Percentiles rank a stretch among this genome's conserved stretches.
Conservation (phyloP, 768 basidiomycete genomes). For the Trametes maxima region DNA sequence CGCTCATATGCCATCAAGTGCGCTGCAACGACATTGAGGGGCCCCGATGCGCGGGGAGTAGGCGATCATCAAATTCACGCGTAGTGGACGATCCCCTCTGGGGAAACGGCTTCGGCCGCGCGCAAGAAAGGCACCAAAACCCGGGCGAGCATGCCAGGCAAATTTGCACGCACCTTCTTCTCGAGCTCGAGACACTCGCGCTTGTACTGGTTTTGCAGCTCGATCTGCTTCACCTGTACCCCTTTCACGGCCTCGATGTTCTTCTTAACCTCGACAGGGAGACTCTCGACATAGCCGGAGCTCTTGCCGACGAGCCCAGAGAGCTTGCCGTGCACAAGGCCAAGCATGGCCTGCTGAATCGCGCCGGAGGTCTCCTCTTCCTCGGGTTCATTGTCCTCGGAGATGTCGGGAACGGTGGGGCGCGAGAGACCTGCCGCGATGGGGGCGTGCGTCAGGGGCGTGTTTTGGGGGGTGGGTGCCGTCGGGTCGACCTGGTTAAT, state of each 20-base stretch:
- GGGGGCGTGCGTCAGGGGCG: slow-evolving; percentile 81
- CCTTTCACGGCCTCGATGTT: slow-evolving; percentile 93
- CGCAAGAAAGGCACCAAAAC: background rate
- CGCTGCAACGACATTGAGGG: background rate
- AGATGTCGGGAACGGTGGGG: slow-evolving; percentile 86
- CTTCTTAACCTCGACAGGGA: slow-evolving; percentile 79
- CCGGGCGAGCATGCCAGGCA: background rate
- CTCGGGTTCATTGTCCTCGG: slow-evolving; percentile 76
- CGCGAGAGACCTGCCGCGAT: slow-evolving; percentile 79
- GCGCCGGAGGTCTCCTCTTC: slow-evolving; percentile 50
- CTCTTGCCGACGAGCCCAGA: slow-evolving; percentile 84
- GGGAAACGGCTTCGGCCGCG: no score
- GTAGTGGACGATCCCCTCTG: background rate
- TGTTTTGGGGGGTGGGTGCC: slow-evolving; percentile 95
- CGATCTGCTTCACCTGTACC: slow-evolving; percentile 87
- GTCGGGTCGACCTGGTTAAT: slow-evolving; percentile 62
- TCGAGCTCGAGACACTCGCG: slow-evolving; percentile 93
- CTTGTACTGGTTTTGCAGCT: slow-evolving; percentile 93
- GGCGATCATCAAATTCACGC: background rate
- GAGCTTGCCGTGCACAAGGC: slow-evolving; percentile 88
- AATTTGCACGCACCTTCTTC: slow-evolving; percentile 71
- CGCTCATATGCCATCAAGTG: background rate
- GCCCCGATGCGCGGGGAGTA: background rate
- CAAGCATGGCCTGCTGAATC: slow-evolving; percentile 69
- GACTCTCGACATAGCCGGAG: slow-evolving; percentile 91